A percentile compares a stretch with the other conserved stretches of the same genome.
Evolutionary conservation across 176 grass and related monocot genomes (phyloP).

Genomic region (Thalia dealbata): DNA sequence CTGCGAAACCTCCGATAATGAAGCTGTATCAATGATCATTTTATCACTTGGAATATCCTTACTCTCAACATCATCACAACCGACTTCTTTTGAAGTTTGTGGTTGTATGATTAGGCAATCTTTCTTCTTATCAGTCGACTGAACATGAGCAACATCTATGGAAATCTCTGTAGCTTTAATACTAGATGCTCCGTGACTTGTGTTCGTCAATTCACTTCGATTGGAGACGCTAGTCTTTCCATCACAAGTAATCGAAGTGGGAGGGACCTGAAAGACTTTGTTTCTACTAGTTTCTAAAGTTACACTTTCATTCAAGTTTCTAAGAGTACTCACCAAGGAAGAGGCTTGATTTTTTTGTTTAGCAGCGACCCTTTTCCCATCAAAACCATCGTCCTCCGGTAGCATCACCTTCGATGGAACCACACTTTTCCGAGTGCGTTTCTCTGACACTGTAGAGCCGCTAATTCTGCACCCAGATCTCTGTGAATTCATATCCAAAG

Average conservation of each 20-base stretch:
- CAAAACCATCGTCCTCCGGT: background rate
- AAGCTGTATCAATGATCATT: background rate
- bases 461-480: constrained; percentile 4
- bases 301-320: constrained; percentile 25
- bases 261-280: background rate
- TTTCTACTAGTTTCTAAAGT: constrained; percentile 8
- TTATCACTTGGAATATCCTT: constrained; percentile 17
- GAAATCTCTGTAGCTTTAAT: background rate
- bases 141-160: background rate
- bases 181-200: background rate
- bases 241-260: background rate
- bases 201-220: background rate
- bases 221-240: background rate
- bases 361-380: background rate
- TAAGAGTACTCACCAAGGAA: background rate
- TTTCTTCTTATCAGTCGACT: constrained; percentile 1
- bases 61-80: background rate
- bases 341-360: background rate
- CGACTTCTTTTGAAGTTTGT: background rate
- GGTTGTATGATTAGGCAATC: background rate
- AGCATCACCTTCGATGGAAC: background rate
- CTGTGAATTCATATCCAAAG: constrained; percentile 1
- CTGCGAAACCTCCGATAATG: constrained; percentile 25
- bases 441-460: background rate
- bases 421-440: background rate